These are phyloP conservation scores for Zostera marina DNA, from an alignment of 116 monocot species.

Conservation along the genomic window DNA sequence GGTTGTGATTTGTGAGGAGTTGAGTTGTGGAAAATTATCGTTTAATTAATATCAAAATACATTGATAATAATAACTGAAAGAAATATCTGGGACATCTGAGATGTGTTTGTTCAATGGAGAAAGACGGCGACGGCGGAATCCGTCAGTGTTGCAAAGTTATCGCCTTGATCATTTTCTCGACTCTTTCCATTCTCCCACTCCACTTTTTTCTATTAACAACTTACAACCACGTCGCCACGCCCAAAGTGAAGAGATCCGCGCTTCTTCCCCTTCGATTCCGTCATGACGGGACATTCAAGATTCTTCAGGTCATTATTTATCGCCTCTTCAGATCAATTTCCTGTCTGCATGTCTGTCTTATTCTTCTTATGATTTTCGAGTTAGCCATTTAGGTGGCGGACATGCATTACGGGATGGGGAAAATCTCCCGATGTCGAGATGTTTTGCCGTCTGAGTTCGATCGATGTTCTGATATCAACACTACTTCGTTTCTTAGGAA, in stretches of 20 bases:
- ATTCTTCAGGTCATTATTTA: slow-evolving; percentile 45
- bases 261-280: slow-evolving; percentile 74
- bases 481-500: slow-evolving; percentile 52
- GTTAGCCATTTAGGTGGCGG: slow-evolving; percentile 31
- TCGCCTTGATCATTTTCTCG: too few species aligned
- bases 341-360: not conserved
- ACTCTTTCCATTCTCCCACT: too few species aligned
- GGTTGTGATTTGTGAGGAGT: too few species aligned
- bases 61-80: too few species aligned
- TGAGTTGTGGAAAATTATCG: too few species aligned
- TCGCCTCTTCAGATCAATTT: not conserved
- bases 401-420: slow-evolving; percentile 22
- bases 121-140: too few species aligned
- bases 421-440: slow-evolving; percentile 47
- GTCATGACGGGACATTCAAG: slow-evolving; percentile 72
- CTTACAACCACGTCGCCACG: not conserved
- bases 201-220: too few species aligned
- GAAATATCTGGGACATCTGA: too few species aligned
- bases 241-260: slow-evolving; percentile 39
- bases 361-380: not conserved
- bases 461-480: slow-evolving; percentile 63
- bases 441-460: slow-evolving; percentile 21
- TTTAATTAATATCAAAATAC: too few species aligned
- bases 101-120: too few species aligned
- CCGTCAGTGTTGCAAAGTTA: too few species aligned